These are phyloP conservation scores for Mucor piriformis DNA, from an alignment of 371 early-diverging fungal genomes.

Conservation along the genomic window DNA sequence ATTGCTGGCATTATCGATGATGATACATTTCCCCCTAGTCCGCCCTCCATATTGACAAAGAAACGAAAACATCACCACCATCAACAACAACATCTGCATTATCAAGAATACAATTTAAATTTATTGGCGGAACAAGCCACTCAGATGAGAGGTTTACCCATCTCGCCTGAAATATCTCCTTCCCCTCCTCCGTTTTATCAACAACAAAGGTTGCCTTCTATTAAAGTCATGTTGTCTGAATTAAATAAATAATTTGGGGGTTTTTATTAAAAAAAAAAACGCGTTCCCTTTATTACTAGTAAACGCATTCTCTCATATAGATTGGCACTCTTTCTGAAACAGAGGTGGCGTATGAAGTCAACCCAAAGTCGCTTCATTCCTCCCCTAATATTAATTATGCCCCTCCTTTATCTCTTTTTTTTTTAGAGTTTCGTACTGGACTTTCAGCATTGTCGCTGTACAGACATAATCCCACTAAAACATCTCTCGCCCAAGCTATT, in stretches of 20 bases:
- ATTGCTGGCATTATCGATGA: slow-evolving; percentile 5
- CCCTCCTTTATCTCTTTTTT: no score
- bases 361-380: no score
- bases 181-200: slow-evolving; percentile 14
- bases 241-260: slow-evolving; percentile 8
- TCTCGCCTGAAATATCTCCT: slow-evolving; percentile 28
- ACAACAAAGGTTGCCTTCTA: slow-evolving; percentile 18
- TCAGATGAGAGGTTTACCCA: slow-evolving; percentile 33
- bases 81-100: not conserved
- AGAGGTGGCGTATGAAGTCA: no score
- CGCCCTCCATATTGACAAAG: not conserved
- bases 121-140: slow-evolving; percentile 50
- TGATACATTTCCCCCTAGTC: slow-evolving; percentile 13
- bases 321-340: no score
- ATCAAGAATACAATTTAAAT: slow-evolving; percentile 31
- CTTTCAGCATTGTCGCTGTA: no score
- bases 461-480: no score
- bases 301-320: no score
- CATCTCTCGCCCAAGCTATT: no score
- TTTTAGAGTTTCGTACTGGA: no score
- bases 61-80: not conserved
- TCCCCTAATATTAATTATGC: no score
- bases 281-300: no score
- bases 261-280: no score
- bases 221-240: slow-evolving; percentile 23